phyloP scores from a whole-genome alignment of 257 asterid species.

The Gentiana macrophylla region DNA sequence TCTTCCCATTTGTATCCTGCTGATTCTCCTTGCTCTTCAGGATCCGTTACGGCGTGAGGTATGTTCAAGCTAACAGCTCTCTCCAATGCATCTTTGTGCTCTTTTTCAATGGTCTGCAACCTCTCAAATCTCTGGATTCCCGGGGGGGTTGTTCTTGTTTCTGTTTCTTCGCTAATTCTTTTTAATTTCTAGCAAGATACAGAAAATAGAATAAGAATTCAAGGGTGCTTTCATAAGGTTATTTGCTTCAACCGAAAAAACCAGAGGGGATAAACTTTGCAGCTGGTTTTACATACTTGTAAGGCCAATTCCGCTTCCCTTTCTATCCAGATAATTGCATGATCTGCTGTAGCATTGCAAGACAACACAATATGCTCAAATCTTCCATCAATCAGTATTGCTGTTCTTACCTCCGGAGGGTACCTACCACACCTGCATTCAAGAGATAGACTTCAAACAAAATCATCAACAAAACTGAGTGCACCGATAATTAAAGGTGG shows the following conservation, averaged over 20 bases:
- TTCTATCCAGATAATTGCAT: slow-evolving; percentile 85
- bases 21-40: slow-evolving; percentile 25
- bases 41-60: slow-evolving; percentile 54
- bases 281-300: slow-evolving; percentile 36
- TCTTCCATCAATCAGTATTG: slow-evolving; percentile 96
- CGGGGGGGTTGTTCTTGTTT: slow-evolving; percentile 43
- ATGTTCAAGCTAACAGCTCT: slow-evolving; percentile 85
- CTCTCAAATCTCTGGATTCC: slow-evolving; percentile 49
- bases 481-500: not conserved
- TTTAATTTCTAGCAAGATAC: slow-evolving; percentile 36
- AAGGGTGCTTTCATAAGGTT: too few relatives aligned
- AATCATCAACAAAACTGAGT: not conserved
- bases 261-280: not conserved
- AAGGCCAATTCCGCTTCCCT: slow-evolving; percentile 76
- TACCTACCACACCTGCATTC: slow-evolving; percentile 77
- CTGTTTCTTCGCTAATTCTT: slow-evolving; percentile 20
- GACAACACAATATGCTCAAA: slow-evolving; percentile 92
- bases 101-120: slow-evolving; percentile 57
- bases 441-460: not conserved
- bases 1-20: slow-evolving; percentile 3
- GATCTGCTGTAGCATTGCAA: slow-evolving; percentile 89
- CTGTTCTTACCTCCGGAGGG: slow-evolving; percentile 94
- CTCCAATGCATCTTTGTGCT: slow-evolving; percentile 85
- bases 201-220: too few relatives aligned
- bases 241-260: not conserved